Percentiles rank a stretch among this genome's conserved stretches.
phyloP scores from a whole-genome alignment of 306 rosid species.

The Vigna mungo region DNA sequence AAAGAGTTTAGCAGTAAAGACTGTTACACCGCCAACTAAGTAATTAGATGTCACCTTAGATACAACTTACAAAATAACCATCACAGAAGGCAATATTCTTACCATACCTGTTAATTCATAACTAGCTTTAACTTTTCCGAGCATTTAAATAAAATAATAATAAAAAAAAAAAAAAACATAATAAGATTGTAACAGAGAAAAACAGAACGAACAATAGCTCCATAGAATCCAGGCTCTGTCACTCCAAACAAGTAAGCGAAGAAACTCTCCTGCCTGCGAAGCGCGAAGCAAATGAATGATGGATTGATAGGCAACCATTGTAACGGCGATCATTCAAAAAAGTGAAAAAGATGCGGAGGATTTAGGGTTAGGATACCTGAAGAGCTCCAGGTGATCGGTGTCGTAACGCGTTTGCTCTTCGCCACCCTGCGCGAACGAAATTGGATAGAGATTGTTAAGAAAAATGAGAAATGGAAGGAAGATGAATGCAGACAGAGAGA shows the following conservation, averaged over 20 bases:
- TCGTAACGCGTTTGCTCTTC: constrained; percentile 85
- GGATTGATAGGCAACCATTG: constrained; percentile 9
- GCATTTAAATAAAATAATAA: neutral
- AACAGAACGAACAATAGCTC: constrained; percentile 76
- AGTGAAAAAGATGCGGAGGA: constrained; percentile 2
- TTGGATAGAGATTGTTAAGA: neutral
- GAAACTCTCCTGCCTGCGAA: constrained; percentile 85
- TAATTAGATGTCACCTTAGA: neutral
- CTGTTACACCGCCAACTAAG: neutral
- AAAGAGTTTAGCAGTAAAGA: neutral
- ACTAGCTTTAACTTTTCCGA: neutral
- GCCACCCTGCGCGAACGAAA: constrained; percentile 63
- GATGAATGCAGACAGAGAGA: neutral
- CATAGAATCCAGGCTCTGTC: constrained; percentile 83
- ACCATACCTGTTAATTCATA: neutral
- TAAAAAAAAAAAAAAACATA: too few species aligned
- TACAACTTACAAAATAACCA: neutral
- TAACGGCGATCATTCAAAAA: neutral
- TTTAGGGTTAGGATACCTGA: constrained; percentile 57
- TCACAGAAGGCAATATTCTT: neutral
- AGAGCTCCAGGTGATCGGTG: constrained; percentile 86
- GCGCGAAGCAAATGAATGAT: constrained; percentile 24
- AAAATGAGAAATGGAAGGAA: neutral
- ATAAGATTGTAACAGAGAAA: neutral
- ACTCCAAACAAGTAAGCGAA: constrained; percentile 93